Conservation (phyloP, 2,329 filamentous ascomycete species). For the Penicillium sp. region DNA sequence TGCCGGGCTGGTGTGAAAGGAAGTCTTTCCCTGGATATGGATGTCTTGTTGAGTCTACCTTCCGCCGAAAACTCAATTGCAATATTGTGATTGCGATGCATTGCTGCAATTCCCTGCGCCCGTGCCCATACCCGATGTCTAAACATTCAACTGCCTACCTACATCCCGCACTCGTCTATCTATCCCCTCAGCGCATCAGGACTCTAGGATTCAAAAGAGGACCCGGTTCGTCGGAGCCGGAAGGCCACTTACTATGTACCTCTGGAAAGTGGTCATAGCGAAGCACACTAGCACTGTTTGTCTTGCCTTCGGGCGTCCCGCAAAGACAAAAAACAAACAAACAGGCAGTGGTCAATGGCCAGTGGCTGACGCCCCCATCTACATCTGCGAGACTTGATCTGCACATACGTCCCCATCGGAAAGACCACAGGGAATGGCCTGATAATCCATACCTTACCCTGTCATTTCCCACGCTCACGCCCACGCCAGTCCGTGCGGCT, state of each 20-base stretch:
- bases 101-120: background rate
- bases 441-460: background rate
- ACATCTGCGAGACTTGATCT: background rate
- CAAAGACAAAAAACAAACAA: constrained; percentile 3
- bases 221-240: constrained; percentile 1
- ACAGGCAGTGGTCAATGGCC: constrained; percentile 2
- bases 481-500: constrained; percentile 11
- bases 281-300: background rate
- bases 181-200: background rate
- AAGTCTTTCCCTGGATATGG: background rate
- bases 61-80: background rate
- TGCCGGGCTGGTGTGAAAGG: constrained; percentile 2
- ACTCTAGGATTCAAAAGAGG: constrained; percentile 6
- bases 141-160: background rate
- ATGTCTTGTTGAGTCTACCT: background rate
- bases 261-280: constrained; percentile 7
- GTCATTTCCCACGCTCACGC: background rate
- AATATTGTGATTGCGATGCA: background rate
- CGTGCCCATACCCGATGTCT: background rate
- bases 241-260: background rate
- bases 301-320: background rate
- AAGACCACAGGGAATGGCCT: background rate
- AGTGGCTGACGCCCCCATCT: background rate
- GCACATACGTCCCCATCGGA: background rate
- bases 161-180: background rate